Percentiles rank a stretch among this genome's conserved stretches.
Evolutionary conservation across 2,329 filamentous ascomycete genomes (phyloP).

Genomic region (Fusarium metavorans): DNA sequence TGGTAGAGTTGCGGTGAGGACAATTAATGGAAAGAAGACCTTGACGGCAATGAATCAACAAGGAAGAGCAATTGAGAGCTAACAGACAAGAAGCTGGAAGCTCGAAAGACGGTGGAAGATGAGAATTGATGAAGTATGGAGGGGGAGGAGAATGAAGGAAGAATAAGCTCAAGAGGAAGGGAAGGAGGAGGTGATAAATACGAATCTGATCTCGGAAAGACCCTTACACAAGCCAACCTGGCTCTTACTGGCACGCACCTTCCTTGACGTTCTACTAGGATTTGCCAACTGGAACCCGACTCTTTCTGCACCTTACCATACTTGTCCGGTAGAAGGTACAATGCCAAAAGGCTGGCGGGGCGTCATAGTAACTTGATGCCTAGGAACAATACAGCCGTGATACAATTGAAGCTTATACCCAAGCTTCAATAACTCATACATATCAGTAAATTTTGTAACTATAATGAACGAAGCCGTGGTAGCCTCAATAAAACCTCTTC

Average conservation of each 20-base stretch:
- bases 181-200: slow-evolving; percentile 39
- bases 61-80: slow-evolving; percentile 5
- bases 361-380: too few relatives aligned
- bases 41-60: background rate
- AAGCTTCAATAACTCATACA: background rate
- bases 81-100: slow-evolving; percentile 9
- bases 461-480: background rate
- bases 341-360: too few relatives aligned
- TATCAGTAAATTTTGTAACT: background rate
- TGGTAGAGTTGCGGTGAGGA: slow-evolving; percentile 32
- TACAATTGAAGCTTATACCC: background rate
- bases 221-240: slow-evolving; percentile 19
- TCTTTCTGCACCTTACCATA: slow-evolving; percentile 34
- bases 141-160: slow-evolving; percentile 25
- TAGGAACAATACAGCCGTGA: background rate
- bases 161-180: slow-evolving; percentile 17
- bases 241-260: slow-evolving; percentile 4
- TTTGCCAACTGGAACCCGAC: background rate
- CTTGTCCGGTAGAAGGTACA: slow-evolving; percentile 4
- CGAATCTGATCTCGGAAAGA: slow-evolving; percentile 37
- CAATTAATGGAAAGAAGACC: background rate
- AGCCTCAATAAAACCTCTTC: background rate
- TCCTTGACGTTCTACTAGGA: slow-evolving; percentile 27
- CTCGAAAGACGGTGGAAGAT: slow-evolving; percentile 7
- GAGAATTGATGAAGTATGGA: slow-evolving; percentile 18